Conservation (phyloP, 83 land plant species). For the Picea abies region DNA sequence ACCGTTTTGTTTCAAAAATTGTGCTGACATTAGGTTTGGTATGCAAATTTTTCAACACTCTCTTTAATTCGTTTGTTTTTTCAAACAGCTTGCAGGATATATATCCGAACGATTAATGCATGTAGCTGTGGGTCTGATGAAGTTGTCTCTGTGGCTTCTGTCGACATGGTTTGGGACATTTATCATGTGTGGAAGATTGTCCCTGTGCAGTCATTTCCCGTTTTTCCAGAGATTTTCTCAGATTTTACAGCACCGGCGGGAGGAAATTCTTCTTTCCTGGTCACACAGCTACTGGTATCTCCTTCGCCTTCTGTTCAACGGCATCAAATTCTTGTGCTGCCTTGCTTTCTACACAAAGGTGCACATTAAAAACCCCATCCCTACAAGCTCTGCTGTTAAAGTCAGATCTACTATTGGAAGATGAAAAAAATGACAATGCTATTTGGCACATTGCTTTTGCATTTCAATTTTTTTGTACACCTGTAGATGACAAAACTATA, state of each 20-base stretch:
- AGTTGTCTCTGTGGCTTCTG: conserved; percentile 36
- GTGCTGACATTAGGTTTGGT: too few species aligned
- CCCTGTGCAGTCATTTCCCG: conserved; percentile 43
- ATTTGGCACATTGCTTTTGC: too few species aligned
- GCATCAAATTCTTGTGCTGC: conserved; percentile 28
- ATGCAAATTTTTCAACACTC: too few species aligned
- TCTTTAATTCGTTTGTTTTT: too few species aligned
- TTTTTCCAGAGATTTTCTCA: conserved; percentile 42
- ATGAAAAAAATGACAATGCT: too few species aligned
- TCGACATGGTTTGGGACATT: conserved; percentile 66
- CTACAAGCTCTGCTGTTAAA: too few species aligned
- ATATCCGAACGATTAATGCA: conserved; percentile 38
- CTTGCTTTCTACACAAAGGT: conserved; percentile 34
- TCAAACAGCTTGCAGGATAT: conserved; percentile 43
- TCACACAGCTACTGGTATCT: conserved; percentile 25
- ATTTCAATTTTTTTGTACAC: too few species aligned
- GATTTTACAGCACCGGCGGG: conserved; percentile 27
- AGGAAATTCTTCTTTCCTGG: conserved; percentile 39
- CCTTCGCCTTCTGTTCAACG: conserved; percentile 28
- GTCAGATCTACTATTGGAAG: too few species aligned
- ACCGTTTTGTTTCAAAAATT: too few species aligned
- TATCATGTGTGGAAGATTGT: conserved; percentile 34
- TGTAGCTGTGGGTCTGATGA: conserved; percentile 19
- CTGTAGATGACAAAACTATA: too few species aligned
- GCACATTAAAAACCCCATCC: too few species aligned